Percentiles rank a stretch among this genome's conserved stretches.
These are phyloP conservation scores for Aegilops umbellulata DNA, from an alignment of 176 grass and related monocot genomes.

Conservation along the genomic window DNA sequence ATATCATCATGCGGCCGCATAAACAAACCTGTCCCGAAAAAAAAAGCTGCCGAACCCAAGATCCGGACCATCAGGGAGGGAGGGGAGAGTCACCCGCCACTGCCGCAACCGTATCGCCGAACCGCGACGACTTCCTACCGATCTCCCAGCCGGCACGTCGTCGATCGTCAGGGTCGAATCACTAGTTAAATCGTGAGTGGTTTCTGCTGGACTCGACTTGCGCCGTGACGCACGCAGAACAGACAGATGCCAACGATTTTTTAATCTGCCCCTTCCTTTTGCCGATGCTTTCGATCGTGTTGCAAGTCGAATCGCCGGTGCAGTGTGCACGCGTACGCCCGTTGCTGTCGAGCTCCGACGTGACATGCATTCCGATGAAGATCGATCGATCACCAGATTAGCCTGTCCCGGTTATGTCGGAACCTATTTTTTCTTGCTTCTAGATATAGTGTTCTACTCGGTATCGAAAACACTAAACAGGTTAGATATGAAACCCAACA, in stretches of 20 bases:
- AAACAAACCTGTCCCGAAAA: not conserved
- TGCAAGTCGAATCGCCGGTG: not conserved
- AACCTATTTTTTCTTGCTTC: not conserved
- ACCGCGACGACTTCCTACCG: not conserved
- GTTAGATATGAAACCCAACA: too few relatives aligned
- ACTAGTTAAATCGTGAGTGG: not conserved
- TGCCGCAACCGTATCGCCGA: not conserved
- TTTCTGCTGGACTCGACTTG: slow-evolving; percentile 7
- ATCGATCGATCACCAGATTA: not conserved
- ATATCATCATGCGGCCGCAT: not conserved
- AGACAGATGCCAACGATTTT: too few relatives aligned
- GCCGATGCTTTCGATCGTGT: not conserved
- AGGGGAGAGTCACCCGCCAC: slow-evolving; percentile 13
- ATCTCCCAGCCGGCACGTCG: not conserved
- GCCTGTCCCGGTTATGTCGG: not conserved
- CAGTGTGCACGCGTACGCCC: not conserved
- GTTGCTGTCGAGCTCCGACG: not conserved
- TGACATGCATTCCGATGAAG: not conserved
- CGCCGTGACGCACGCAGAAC: slow-evolving; percentile 24
- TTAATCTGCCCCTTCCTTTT: not conserved
- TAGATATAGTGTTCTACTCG: not conserved
- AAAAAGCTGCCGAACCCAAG: slow-evolving; percentile 10
- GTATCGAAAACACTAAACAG: not conserved
- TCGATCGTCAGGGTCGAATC: slow-evolving; percentile 22
- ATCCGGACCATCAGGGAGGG: slow-evolving; percentile 9